Conservation (phyloP, 768 basidiomycete species). For the Sporobolomyces phaffii region DNA sequence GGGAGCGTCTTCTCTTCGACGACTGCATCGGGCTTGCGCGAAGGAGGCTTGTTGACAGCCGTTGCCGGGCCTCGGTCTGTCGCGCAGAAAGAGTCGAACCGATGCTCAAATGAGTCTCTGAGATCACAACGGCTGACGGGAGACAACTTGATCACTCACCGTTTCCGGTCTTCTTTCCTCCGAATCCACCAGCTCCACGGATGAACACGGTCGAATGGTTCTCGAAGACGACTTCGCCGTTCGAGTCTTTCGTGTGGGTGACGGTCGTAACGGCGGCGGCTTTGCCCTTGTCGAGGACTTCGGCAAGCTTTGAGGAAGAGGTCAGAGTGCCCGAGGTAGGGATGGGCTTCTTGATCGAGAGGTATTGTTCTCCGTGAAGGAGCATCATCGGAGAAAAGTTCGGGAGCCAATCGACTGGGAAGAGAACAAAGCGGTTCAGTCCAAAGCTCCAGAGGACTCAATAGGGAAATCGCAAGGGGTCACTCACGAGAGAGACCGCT, state of each 20-base stretch:
- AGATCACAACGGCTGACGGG: not conserved
- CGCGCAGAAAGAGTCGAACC: not conserved
- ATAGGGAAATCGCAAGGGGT: not conserved
- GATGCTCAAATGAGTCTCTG: no score
- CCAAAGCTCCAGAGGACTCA: not conserved
- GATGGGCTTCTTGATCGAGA: conserved; percentile 73
- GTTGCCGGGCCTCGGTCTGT: conserved; percentile 84
- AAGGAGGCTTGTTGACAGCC: conserved; percentile 71
- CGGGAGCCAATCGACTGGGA: conserved; percentile 77
- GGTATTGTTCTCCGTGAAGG: conserved; percentile 95
- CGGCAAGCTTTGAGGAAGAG: conserved; percentile 62
- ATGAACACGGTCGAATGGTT: conserved; percentile 87
- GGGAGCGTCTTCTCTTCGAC: conserved; percentile 78
- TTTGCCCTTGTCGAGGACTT: conserved; percentile 59
- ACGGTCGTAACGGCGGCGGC: conserved; percentile 79
- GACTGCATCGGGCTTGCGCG: conserved; percentile 74
- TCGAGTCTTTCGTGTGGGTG: conserved; percentile 68
- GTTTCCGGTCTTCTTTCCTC: conserved; percentile 74
- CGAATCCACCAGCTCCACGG: conserved; percentile 92
- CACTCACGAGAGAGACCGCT: conserved; percentile 52
- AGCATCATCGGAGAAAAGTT: conserved; percentile 94
- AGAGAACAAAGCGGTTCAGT: not conserved
- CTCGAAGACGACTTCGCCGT: conserved; percentile 78
- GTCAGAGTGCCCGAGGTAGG: conserved; percentile 76
- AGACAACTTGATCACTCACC: conserved; percentile 52